Evolutionary conservation across 1,284 basidiomycete genomes (phyloP), one percentile per base, ranked within the genome.

Genomic region (Ceratobasidium papillatum): DNA sequence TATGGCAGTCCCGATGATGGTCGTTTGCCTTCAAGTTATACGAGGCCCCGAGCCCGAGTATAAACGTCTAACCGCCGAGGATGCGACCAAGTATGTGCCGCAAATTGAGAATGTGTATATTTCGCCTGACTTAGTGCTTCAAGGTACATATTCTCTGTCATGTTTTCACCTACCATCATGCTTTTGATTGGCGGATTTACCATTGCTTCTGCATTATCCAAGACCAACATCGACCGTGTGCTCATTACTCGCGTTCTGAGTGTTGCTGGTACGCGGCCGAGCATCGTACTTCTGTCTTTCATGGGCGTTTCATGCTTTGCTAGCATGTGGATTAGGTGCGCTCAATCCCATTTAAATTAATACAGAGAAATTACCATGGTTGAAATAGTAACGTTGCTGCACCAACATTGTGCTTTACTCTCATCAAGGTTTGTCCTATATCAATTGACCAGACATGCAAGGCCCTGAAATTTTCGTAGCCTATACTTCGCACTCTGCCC

Each of bases 271-370:
- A 93, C 94, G 8, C 87, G 88, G 74, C 98, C 96, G 0, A 91
- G 89, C 78, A 90, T 88, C 0, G 96, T 99, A 1, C 85, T 99
- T 19, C 87, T 99, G 47, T 93, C 95, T 0, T 95, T 99, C 83
- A 99, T 99, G 98, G 89, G 87, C 49, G 96, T 99, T 3, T 94
- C 96, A 0, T 98, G 96, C 80, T 99, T 99, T 81, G 96, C 97
- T 1, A 95, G 94, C 81, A 99, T 99, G 98, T 99, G 96, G 98
- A 99, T 99, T 80, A 93, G 91, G 88, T 94, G 81, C 74, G 86
- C 82, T 52, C 81, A 81, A 1, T 80, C 79, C n/a, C 7, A n/a
- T 8, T 0, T 25, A 27, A 49, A 58, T 41, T 25, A 5, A 9
- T 59, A 30, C 30, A 5, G 36, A 30, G 45, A n/a, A 22, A 19